Conservation (phyloP, 352 stramenopile species). For the Detonula confervacea region DNA sequence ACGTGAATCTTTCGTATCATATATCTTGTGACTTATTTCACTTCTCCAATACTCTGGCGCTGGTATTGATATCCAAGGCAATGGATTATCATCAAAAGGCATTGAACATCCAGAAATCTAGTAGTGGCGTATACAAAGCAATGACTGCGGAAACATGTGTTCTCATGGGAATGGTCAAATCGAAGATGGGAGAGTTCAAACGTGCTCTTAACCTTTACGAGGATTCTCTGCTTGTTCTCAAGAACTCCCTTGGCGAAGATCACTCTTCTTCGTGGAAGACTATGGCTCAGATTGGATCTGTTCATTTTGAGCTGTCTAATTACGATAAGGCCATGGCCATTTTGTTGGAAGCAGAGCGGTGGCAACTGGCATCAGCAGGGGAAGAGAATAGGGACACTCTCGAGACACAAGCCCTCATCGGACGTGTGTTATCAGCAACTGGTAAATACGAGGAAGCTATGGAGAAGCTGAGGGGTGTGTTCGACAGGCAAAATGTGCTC, state of each 20-base stretch:
- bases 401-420: constrained; percentile 61
- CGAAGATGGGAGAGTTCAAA: constrained; percentile 57
- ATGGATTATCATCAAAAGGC: constrained; percentile 75
- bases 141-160: constrained; percentile 71
- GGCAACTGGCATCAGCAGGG: constrained; percentile 26
- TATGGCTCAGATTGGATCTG: constrained; percentile 62
- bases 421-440: constrained; percentile 56
- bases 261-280: constrained; percentile 63
- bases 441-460: constrained; percentile 55
- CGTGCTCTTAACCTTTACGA: constrained; percentile 62
- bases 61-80: constrained; percentile 57
- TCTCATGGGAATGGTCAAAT: constrained; percentile 65
- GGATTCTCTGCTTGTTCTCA: constrained; percentile 58
- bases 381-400: constrained; percentile 50
- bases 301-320: constrained; percentile 58
- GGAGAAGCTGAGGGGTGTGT: constrained; percentile 53
- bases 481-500: constrained; percentile 56
- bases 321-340: constrained; percentile 57
- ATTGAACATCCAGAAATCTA: constrained; percentile 60
- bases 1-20: no score
- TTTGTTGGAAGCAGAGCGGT: constrained; percentile 51
- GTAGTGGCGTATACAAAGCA: constrained; percentile 57
- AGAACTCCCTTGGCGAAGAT: constrained; percentile 51
- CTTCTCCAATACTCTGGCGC: not conserved
- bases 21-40: not conserved